Evolutionary conservation across 257 asterid species (phyloP), one percentile per base, ranked within the genome.

Genomic region (Solanum rostratum): DNA sequence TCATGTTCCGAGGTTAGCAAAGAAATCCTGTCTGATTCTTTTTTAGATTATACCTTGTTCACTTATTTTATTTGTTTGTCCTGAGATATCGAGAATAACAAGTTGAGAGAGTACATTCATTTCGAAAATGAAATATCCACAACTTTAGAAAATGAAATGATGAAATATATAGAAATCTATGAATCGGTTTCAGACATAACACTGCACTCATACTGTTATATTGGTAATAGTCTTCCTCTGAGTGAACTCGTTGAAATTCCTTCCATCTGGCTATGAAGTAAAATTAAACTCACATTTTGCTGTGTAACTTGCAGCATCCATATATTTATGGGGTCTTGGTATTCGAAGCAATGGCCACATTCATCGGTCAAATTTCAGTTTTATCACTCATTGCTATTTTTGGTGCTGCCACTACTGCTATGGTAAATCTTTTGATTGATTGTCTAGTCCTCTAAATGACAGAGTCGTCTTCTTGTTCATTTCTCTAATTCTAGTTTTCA

Each of bases 321-420:
- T 95, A 93, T 52, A 95, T 95, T 7, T 95, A 95, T 0, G 95
- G 93, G 3, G 97, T 95, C 84, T 85, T 95, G 15, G 87, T 95
- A 33, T 93, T 95, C 62, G 98, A 95, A 89, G 97, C 98, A 81
- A 93, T 95, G 97, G 97, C 98, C 59, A 95, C 98, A 22, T 95
- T 91, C 83, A 79, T 95, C 0, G 97, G 98, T 80, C 97, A 95
- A 90, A 92, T 93, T 88, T 93, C 97, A 41, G 98, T 95, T 85
- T 70, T 95, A 79, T 95, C 97, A 22, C 97, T 95, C 87, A 93
- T 95, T 76, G 97, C 98, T 11, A 84, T 93, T 37, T 95, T 95
- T 69, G 97, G 98, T 71, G 98, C 97, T 27, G 98, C 98, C 84
- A 88, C 98, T 74, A 95, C 97, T 59, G 97, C 97, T 55, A 93